A percentile compares a stretch with the other conserved stretches of the same genome.
phyloP scores from a whole-genome alignment of 371 early-diverging fungal species.

The Mucor lusitanicus region DNA sequence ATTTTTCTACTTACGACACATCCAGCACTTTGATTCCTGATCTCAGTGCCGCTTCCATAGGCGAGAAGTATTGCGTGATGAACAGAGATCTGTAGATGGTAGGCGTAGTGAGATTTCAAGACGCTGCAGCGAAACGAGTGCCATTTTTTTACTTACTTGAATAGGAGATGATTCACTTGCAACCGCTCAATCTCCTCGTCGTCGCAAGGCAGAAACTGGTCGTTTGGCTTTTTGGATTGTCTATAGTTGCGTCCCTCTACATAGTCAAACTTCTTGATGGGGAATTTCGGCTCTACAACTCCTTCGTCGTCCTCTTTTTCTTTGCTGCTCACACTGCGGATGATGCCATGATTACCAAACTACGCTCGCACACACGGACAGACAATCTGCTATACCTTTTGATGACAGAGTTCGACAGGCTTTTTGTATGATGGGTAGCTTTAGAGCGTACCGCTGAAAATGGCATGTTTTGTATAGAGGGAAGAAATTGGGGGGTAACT shows the following conservation, averaged over 20 bases:
- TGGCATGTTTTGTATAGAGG: not conserved
- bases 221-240: constrained; percentile 15
- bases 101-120: not conserved
- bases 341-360: not conserved
- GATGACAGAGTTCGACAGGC: not conserved
- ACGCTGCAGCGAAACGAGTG: not conserved
- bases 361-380: not conserved
- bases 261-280: constrained; percentile 30
- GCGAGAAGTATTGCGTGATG: constrained; percentile 19
- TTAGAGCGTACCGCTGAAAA: constrained; percentile 9
- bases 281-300: constrained; percentile 35
- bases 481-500: not conserved
- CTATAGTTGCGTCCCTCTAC: constrained; percentile 38
- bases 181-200: constrained; percentile 49
- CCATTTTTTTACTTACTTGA: constrained; percentile 35
- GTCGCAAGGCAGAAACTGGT: constrained; percentile 44
- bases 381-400: not conserved
- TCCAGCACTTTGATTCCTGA: constrained; percentile 30
- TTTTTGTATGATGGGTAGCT: constrained; percentile 16
- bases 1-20: constrained; percentile 20
- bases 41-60: constrained; percentile 21
- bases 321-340: not conserved
- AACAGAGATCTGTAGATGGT: constrained; percentile 17
- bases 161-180: constrained; percentile 35
- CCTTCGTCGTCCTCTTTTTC: not conserved